Evolutionary conservation across 2,329 filamentous ascomycete species (phyloP).

Genomic region (Fusarium denticulatum): DNA sequence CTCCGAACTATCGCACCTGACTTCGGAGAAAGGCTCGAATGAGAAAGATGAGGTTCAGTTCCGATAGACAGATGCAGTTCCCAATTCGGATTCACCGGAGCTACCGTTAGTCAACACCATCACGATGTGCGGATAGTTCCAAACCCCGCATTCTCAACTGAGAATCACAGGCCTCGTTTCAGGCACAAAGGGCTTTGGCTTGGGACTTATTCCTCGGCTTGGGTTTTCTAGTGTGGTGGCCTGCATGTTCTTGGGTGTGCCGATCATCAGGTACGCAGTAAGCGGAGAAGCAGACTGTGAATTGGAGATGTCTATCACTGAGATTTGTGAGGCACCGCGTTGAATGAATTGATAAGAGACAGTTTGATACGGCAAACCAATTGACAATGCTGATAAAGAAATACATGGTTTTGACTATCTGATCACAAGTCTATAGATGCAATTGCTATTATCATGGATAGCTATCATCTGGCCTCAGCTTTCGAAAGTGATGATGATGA

Average conservation of each 20-base stretch:
- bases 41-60: constrained; percentile 12
- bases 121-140: constrained; percentile 1
- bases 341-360: background rate
- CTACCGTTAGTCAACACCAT: constrained; percentile 28
- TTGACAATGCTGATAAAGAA: background rate
- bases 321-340: background rate
- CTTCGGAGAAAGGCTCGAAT: constrained; percentile 22
- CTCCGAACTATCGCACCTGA: constrained; percentile 6
- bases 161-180: constrained; percentile 35
- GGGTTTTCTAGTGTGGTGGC: constrained; percentile 16
- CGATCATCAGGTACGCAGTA: constrained; percentile 37
- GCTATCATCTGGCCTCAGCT: background rate
- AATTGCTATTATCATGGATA: background rate
- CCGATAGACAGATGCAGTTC: constrained; percentile 10
- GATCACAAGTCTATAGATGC: background rate
- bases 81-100: constrained; percentile 17
- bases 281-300: background rate
- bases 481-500: background rate
- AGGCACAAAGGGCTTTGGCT: background rate
- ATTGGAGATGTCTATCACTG: background rate
- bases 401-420: background rate
- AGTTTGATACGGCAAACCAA: background rate
- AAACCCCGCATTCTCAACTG: constrained; percentile 20
- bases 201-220: constrained; percentile 36
- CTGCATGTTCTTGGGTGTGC: constrained; percentile 26